phyloP scores from a whole-genome alignment of 352 stramenopile genomes.

The Aphanomyces invadans region DNA sequence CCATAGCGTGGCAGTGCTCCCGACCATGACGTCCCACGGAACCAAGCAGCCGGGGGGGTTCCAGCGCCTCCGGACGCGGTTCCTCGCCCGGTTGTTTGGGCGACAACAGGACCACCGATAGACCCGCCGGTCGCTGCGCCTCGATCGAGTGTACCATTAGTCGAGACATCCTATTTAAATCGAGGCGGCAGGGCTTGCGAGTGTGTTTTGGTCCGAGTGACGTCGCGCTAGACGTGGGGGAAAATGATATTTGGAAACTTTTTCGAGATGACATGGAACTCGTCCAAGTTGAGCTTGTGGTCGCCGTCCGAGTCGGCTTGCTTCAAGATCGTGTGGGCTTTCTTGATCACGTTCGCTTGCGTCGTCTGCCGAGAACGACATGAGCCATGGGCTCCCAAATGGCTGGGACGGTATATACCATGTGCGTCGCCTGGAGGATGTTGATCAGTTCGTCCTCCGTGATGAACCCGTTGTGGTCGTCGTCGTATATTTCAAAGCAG shows the following conservation, averaged over 20 bases:
- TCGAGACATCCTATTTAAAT: neutral
- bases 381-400: too few species aligned
- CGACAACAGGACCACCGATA: neutral
- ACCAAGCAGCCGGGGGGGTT: neutral
- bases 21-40: too few species aligned
- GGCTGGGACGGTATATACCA: too few species aligned
- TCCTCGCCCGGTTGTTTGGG: neutral
- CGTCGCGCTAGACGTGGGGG: constrained; percentile 29
- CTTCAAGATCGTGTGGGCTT: constrained; percentile 75
- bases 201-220: too few species aligned
- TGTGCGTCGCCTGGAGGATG: constrained; percentile 87
- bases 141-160: too few species aligned
- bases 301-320: constrained; percentile 78
- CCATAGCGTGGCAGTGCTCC: neutral
- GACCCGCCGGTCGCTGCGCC: too few species aligned
- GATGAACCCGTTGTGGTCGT: constrained; percentile 88
- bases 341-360: constrained; percentile 69
- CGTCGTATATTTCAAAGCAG: constrained; percentile 92
- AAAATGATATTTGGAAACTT: constrained; percentile 91
- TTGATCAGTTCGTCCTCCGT: constrained; percentile 85
- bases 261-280: constrained; percentile 79
- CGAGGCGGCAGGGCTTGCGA: too few species aligned
- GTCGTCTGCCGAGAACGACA: constrained; percentile 28
- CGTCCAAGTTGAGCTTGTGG: constrained; percentile 65
- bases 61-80: constrained; percentile 4